phyloP scores from a whole-genome alignment of 208 protist genomes.

The Naegleria lovaniensis region DNA sequence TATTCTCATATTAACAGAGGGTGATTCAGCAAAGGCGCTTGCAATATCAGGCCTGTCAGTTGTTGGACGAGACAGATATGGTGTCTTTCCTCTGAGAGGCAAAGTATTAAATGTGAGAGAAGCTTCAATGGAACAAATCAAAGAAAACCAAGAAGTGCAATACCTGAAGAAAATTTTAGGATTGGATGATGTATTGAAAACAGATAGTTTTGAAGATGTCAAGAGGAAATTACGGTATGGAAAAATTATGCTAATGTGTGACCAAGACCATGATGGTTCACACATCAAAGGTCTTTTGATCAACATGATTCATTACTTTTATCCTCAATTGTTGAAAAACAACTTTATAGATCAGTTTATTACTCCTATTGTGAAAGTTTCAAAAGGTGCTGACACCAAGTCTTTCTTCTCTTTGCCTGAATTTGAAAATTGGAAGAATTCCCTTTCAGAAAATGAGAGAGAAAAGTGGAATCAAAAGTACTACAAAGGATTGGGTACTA shows the following conservation, averaged over 20 bases:
- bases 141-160: slow-evolving; percentile 81
- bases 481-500: slow-evolving; percentile 99
- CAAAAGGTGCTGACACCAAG: slow-evolving; percentile 59
- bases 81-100: slow-evolving; percentile 94
- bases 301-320: slow-evolving; percentile 98
- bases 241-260: slow-evolving; percentile 99
- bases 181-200: slow-evolving; percentile 62
- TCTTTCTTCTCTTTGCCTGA: slow-evolving; percentile 97
- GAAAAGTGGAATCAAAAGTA: slow-evolving; percentile 84
- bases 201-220: slow-evolving; percentile 59
- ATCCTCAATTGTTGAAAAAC: slow-evolving; percentile 83
- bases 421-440: slow-evolving; percentile 83
- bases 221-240: slow-evolving; percentile 94
- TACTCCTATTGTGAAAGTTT: slow-evolving; percentile 98
- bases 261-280: slow-evolving; percentile 99
- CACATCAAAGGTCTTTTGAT: slow-evolving; percentile 99
- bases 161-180: slow-evolving; percentile 62
- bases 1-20: slow-evolving; percentile 96
- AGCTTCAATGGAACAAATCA: slow-evolving; percentile 75
- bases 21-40: slow-evolving; percentile 95
- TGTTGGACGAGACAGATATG: slow-evolving; percentile 88
- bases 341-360: slow-evolving; percentile 93
- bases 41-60: slow-evolving; percentile 89
- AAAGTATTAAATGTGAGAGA: slow-evolving; percentile 96
- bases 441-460: neutral